phyloP scores from a whole-genome alignment of 2,329 filamentous ascomycete species.

The Pseudocercospora pini-densiflorae region DNA sequence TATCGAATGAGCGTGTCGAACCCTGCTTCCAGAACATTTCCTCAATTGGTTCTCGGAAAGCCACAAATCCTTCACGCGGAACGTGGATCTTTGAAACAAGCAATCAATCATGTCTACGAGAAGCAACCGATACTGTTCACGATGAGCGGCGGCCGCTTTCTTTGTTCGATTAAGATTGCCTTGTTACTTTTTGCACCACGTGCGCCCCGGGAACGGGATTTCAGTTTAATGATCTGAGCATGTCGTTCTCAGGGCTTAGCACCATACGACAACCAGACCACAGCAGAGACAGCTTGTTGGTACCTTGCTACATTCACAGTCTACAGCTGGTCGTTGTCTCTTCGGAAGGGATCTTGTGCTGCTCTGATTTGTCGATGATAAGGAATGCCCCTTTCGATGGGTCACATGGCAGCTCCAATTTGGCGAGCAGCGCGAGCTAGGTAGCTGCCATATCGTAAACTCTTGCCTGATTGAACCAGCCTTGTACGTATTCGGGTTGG shows the following conservation, averaged over 20 bases:
- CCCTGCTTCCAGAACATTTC: conserved; percentile 9
- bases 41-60: not conserved
- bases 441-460: not conserved
- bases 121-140: not conserved
- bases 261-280: too few relatives aligned
- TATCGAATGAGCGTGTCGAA: not conserved
- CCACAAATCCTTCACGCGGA: not conserved
- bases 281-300: too few relatives aligned
- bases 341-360: not conserved
- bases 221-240: too few relatives aligned
- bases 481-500: not conserved
- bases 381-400: not conserved
- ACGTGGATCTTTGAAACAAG: not conserved
- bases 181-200: too few relatives aligned
- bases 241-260: too few relatives aligned
- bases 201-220: too few relatives aligned
- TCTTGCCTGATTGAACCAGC: not conserved
- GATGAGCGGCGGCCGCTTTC: not conserved
- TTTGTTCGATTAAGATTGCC: not conserved
- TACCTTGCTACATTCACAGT: too few relatives aligned
- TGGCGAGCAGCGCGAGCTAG: too few relatives aligned
- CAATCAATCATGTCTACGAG: not conserved
- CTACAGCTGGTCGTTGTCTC: not conserved
- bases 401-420: not conserved
- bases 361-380: not conserved